Conservation (phyloP, 495 filamentous ascomycete species). For the Alectoria sarmentosa region DNA sequence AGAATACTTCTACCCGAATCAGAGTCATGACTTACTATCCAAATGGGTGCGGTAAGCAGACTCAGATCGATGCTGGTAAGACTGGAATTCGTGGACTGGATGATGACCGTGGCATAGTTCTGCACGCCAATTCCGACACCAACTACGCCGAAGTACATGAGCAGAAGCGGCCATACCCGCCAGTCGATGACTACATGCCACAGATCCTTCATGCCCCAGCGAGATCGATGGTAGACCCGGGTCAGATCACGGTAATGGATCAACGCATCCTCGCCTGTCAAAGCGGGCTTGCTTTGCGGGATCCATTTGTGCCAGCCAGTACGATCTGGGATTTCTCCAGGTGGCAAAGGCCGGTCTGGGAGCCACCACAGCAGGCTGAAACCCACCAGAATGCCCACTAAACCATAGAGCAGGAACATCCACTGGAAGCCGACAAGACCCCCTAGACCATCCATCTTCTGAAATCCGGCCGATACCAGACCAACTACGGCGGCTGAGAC, state of each 20-base stretch:
- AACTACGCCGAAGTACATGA: slow-evolving; percentile 95
- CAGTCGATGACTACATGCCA: slow-evolving; percentile 67
- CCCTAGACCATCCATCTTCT: slow-evolving; percentile 73
- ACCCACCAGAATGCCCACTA: slow-evolving; percentile 64
- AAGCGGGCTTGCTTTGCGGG: slow-evolving; percentile 57
- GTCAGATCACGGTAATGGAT: slow-evolving; percentile 82
- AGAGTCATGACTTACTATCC: slow-evolving; percentile 55
- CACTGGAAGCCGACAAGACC: slow-evolving; percentile 83
- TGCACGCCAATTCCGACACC: slow-evolving; percentile 87
- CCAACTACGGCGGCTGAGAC: slow-evolving; percentile 87
- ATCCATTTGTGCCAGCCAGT: slow-evolving; percentile 49
- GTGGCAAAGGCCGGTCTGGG: slow-evolving; percentile 69
- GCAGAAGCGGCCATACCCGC: slow-evolving; percentile 73
- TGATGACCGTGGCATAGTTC: slow-evolving; percentile 80
- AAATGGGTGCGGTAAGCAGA: slow-evolving; percentile 81
- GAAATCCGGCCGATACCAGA: slow-evolving; percentile 83
- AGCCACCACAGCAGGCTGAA: slow-evolving; percentile 79
- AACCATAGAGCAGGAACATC: slow-evolving; percentile 90
- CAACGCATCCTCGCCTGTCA: slow-evolving; percentile 69
- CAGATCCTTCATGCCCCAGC: slow-evolving; percentile 66
- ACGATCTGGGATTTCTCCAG: slow-evolving; percentile 42
- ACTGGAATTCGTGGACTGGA: slow-evolving; percentile 63
- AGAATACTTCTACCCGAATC: slow-evolving; percentile 2
- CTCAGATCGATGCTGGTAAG: slow-evolving; percentile 71
- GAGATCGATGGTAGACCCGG: slow-evolving; percentile 64